Evolutionary conservation across 768 basidiomycete genomes (phyloP), one percentile per base, ranked within the genome.

Genomic region (Bullera alba): DNA sequence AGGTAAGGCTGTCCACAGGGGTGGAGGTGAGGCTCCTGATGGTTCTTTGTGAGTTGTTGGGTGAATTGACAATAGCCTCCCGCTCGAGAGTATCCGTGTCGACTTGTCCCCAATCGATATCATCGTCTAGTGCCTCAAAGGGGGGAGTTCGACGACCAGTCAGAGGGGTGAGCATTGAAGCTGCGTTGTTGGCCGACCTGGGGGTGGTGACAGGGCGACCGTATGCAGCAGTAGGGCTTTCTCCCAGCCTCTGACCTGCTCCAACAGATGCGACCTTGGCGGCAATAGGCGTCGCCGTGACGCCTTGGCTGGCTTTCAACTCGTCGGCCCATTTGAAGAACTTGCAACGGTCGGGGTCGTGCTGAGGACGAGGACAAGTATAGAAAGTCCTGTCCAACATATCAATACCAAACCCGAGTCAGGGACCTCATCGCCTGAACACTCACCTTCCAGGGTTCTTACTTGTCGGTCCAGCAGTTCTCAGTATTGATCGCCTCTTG

Each of bases 261-360:
- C 16, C 14, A 5, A 3, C 15, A 2, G 42, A 28, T 16, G 3
- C 7, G 27, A 17, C 26, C 16, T 39, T 22, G 14, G n/a, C 7
- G 2, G 15, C 25, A 19, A 17, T 8, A 35, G 45, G 17, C 7
- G 27, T 46, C 23, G 45, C 10, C 16, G 45, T 17, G 8, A 15
- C 45, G 36, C 35, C n/a, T 16, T 27, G 6, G 8, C 23, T 27
- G 6, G 39, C 28, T 14, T 52, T 26, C 2, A 63, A 15, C 50
- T 67, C 62, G 48, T 67, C 65, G 14, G 47, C 58, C 65, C 65
- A 67, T 58, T 57, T 51, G 57, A 67, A 67, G 57, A 61, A 67
- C 42, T 62, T 63, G 46, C 65, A 67, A 48, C 57, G 48, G 3
- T 38, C 35, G 1, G 62, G 57, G 53, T 67, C 65, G 23, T 64